These are phyloP conservation scores for Vanrija humicola DNA, from an alignment of 1,284 basidiomycete species.

Conservation along the genomic window DNA sequence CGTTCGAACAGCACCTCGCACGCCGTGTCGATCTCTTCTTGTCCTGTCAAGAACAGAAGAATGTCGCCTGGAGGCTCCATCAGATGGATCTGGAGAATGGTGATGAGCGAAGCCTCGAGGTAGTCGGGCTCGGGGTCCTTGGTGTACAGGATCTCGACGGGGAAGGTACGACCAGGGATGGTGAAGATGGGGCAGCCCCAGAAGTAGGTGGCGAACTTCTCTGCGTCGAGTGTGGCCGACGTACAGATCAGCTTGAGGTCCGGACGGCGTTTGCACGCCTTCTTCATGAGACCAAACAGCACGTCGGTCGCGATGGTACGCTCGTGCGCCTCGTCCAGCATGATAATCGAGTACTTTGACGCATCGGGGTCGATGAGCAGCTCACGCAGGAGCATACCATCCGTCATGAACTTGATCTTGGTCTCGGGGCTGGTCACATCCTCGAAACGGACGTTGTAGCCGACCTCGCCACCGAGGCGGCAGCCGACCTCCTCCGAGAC, in stretches of 20 bases:
- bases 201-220: conserved; percentile 99
- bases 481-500: conserved; percentile 97
- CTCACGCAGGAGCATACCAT: conserved; percentile 98
- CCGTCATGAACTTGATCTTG: conserved; percentile 99
- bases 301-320: conserved; percentile 97
- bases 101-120: conserved; percentile 95
- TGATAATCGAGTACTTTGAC: conserved; percentile 87
- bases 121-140: conserved; percentile 99
- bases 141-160: conserved; percentile 94
- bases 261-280: conserved; percentile 87
- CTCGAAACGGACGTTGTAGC: conserved; percentile 98
- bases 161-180: conserved; percentile 98
- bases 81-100: conserved; percentile 98
- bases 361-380: conserved; percentile 92
- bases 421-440: conserved; percentile 97
- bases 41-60: conserved; percentile 94
- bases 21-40: conserved; percentile 97
- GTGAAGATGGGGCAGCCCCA: conserved; percentile 98
- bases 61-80: conserved; percentile 96
- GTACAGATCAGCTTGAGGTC: conserved; percentile 98
- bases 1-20: conserved; percentile 97
- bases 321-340: conserved; percentile 99
- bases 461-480: conserved; percentile 92
- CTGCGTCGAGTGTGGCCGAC: conserved; percentile 97
- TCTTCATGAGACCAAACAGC: conserved; percentile 92